Base-by-base conservation (phyloP, 345 rosid species). In the Arabis alpina region DNA sequence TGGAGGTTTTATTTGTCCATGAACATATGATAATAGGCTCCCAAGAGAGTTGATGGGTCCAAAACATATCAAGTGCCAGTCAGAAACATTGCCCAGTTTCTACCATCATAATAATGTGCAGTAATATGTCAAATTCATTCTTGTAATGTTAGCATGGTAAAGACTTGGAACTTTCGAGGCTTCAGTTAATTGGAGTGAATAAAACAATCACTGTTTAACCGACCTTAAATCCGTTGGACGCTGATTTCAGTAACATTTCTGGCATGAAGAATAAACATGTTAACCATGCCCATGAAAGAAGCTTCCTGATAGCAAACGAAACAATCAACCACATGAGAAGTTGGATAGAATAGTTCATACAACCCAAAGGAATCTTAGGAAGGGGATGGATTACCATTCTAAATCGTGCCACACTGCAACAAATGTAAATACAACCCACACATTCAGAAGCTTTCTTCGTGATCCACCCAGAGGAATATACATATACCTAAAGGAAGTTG, bases 241-340 rank as follows among this genome's bases (percentile, higher is more conserved):
- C 87, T 63, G 96, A 89, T 80, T 89, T 93, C 78, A 87, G 71
- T 71, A 86, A 47, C 88, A 93, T 81, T 80, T 93, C 98, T n/a
- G 97, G 98, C 42, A 85, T 76, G 77, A 88, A 93, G 84, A 91
- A 89, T 62, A 93, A 81, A 78, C 98, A 91, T 57, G 97, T 91
- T 81, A 93, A 79, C 97, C 98, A 93, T 39, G 98, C 97, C 98
- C 98, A 93, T 23, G 98, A 91, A 59, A 93, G 85, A 80, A 93
- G 98, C 80, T 93, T 93, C 97, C 98, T 93, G 73, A 28, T 58
- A 51, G 15, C 74, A 84, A 57, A 70, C 60, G 24, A 73, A 80
- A 76, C 60, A 73, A 15, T 27, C 55, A 76, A 42, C 76, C 54
- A 74, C 68, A 55, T 66, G 71, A 75, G 37, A 45, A 57, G 49